Percentiles rank a stretch among this genome's conserved stretches.
These are phyloP conservation scores for Beauveria varroae DNA, from an alignment of 2,329 filamentous ascomycete species.

Conservation along the genomic window DNA sequence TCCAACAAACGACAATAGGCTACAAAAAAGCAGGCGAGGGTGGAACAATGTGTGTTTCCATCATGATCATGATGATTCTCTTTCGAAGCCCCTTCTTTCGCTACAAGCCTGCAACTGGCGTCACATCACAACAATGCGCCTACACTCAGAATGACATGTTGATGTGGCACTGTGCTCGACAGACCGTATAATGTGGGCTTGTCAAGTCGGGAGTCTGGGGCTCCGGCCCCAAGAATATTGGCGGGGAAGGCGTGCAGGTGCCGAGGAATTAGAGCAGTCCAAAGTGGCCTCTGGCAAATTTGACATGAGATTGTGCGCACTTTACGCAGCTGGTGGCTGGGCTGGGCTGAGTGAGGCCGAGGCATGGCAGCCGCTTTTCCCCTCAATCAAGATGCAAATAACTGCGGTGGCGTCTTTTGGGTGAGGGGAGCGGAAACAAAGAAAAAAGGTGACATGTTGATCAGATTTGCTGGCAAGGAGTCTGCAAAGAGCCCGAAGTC, in stretches of 20 bases:
- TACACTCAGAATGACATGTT: background rate
- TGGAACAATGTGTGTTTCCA: no score
- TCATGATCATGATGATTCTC: no score
- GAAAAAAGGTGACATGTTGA: no score
- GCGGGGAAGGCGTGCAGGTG: conserved; percentile 1
- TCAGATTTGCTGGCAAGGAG: background rate
- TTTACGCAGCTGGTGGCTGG: background rate
- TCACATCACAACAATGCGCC: background rate
- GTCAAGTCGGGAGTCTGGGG: background rate
- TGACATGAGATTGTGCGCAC: background rate
- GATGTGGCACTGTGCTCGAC: background rate
- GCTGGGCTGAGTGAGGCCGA: background rate
- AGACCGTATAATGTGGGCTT: background rate
- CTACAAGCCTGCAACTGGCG: background rate
- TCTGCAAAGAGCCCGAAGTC: background rate
- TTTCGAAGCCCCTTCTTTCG: background rate
- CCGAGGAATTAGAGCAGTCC: background rate
- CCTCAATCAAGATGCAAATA: background rate
- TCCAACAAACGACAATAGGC: no score
- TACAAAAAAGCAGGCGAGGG: no score
- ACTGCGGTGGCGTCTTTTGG: no score
- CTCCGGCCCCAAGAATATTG: background rate
- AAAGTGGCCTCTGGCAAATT: background rate
- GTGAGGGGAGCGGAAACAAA: background rate
- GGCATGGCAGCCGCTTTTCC: background rate